phyloP scores from a whole-genome alignment of 2,329 filamentous ascomycete genomes.

The Chaetomiaceae sp. region DNA sequence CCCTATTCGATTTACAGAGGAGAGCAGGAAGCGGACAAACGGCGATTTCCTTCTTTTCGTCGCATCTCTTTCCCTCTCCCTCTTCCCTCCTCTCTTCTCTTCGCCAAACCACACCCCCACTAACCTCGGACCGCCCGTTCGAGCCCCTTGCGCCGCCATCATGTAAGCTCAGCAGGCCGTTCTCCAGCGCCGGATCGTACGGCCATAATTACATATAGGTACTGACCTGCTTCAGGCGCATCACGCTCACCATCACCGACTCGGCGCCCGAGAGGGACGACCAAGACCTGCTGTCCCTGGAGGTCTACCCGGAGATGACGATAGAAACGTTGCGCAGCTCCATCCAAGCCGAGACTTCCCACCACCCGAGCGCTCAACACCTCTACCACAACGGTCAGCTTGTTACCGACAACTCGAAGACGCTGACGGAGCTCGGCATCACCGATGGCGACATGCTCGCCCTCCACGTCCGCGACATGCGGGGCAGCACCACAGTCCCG shows the following conservation, averaged over 20 bases:
- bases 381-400: constrained; percentile 87
- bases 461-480: constrained; percentile 65
- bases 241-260: constrained; percentile 79
- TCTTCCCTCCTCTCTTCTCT: no score
- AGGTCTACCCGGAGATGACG: constrained; percentile 76
- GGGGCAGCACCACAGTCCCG: constrained; percentile 35
- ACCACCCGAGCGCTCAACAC: constrained; percentile 67
- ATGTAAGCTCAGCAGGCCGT: constrained; percentile 4
- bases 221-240: constrained; percentile 55
- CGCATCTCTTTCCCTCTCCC: background rate
- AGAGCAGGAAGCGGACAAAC: constrained; percentile 3
- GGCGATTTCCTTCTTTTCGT: background rate
- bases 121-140: no score
- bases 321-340: constrained; percentile 80
- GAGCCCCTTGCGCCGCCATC: background rate
- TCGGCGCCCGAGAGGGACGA: constrained; percentile 57
- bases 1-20: background rate
- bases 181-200: background rate
- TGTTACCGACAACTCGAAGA: constrained; percentile 70
- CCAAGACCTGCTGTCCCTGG: constrained; percentile 71
- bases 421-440: constrained; percentile 73
- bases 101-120: no score
- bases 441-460: constrained; percentile 88
- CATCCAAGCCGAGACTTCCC: constrained; percentile 74
- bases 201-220: no score